Evolutionary conservation across 75 land plant genomes (phyloP).

Genomic region (Cunninghamia lanceolata): DNA sequence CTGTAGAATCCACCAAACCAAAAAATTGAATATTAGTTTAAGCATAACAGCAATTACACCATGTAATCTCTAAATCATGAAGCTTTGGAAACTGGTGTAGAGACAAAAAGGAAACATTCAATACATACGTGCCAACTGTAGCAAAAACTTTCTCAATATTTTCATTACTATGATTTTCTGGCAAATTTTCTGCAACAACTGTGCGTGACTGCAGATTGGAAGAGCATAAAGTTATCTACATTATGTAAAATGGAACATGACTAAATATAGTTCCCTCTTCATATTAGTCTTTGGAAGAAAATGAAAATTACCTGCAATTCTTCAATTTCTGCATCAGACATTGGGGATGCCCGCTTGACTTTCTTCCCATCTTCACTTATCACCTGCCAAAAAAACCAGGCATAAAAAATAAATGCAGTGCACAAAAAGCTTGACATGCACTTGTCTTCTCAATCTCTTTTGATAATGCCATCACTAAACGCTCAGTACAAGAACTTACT

Average conservation of each 20-base stretch:
- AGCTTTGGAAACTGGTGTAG: not conserved
- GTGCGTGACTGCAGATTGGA: slow-evolving; percentile 62
- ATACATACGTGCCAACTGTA: slow-evolving; percentile 67
- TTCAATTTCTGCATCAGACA: slow-evolving; percentile 79
- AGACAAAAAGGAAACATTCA: not conserved
- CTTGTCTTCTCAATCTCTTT: not conserved
- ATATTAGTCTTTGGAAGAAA: not conserved
- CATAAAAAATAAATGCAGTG: not conserved
- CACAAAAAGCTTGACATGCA: not conserved
- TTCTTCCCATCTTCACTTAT: slow-evolving; percentile 99
- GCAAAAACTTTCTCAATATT: slow-evolving; percentile 87
- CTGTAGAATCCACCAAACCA: slow-evolving; percentile 29
- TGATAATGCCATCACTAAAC: not conserved
- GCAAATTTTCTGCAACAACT: slow-evolving; percentile 93
- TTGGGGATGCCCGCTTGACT: slow-evolving; percentile 64
- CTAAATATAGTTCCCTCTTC: not conserved
- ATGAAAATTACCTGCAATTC: slow-evolving; percentile 73
- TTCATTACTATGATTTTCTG: slow-evolving; percentile 82
- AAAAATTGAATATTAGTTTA: not conserved
- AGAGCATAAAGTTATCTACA: slow-evolving; percentile 7
- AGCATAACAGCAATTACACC: not conserved
- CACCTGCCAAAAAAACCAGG: slow-evolving; percentile 38
- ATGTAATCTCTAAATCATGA: not conserved
- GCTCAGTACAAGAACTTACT: slow-evolving; percentile 47
- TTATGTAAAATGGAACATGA: not conserved